Evolutionary conservation across 352 stramenopile genomes (phyloP).

Genomic region (Globisporangium megalacanthum): DNA sequence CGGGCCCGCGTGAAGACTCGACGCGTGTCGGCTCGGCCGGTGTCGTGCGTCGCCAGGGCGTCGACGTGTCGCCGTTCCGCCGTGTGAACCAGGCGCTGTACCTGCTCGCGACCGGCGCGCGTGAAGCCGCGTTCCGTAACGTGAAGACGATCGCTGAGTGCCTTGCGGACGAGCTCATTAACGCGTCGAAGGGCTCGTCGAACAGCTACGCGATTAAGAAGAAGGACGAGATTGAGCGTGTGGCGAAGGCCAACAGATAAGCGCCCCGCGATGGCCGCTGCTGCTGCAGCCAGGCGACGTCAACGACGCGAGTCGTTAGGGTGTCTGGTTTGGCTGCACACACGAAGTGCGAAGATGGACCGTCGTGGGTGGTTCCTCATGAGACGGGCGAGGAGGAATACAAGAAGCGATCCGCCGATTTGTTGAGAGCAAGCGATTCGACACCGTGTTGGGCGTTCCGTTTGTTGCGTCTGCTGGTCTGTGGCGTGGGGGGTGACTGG

Average conservation of each 20-base stretch:
- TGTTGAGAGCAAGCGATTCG: constrained; percentile 69
- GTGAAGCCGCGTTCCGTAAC: constrained; percentile 99
- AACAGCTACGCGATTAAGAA: constrained; percentile 99
- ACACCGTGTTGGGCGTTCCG: background rate
- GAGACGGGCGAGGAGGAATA: constrained; percentile 23
- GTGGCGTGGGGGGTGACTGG: background rate
- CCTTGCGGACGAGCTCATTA: constrained; percentile 99
- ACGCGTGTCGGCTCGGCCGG: constrained; percentile 98
- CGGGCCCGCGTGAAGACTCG: constrained; percentile 98
- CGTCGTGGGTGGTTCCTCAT: constrained; percentile 5
- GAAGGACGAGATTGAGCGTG: constrained; percentile 99
- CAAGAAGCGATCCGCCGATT: constrained; percentile 77
- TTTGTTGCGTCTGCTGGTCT: background rate
- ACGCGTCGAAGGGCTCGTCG: constrained; percentile 98
- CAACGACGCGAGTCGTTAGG: too few relatives aligned
- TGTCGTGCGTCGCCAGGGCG: constrained; percentile 99
- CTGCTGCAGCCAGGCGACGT: background rate
- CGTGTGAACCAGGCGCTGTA: constrained; percentile 99
- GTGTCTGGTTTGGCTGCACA: too few relatives aligned
- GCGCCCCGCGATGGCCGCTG: constrained; percentile 14
- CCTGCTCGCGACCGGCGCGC: constrained; percentile 96
- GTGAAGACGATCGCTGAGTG: constrained; percentile 99
- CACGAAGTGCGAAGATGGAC: background rate
- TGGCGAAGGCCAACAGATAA: constrained; percentile 99
- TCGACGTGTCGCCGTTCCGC: constrained; percentile 99